phyloP scores from a whole-genome alignment of 2,329 filamentous ascomycete genomes.

The Epichloe bromicola region DNA sequence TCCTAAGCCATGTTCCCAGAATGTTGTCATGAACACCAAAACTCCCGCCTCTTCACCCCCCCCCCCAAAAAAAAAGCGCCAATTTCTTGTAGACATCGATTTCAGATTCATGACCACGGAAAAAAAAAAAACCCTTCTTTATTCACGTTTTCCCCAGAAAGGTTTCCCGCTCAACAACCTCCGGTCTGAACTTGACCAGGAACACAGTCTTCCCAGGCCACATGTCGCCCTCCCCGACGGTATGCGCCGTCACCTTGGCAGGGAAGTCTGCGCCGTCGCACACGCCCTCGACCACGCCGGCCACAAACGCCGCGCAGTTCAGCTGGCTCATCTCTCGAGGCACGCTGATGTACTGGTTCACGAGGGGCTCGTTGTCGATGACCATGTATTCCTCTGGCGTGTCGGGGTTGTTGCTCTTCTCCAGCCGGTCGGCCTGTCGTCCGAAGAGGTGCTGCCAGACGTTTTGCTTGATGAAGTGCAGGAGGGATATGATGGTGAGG shows the following conservation, averaged over 20 bases:
- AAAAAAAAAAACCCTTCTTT: neutral
- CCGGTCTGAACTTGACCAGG: conserved; percentile 80
- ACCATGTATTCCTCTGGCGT: conserved; percentile 98
- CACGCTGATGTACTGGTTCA: conserved; percentile 87
- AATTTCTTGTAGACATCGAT: neutral
- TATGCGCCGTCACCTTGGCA: conserved; percentile 82
- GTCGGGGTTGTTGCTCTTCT: conserved; percentile 69
- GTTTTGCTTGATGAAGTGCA: conserved; percentile 89
- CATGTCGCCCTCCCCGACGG: conserved; percentile 60
- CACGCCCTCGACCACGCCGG: conserved; percentile 87
- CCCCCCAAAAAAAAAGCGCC: too few species aligned
- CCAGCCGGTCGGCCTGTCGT: conserved; percentile 80
- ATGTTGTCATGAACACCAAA: too few species aligned
- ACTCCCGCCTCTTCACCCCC: too few species aligned
- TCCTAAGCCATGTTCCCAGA: too few species aligned
- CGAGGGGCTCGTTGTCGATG: conserved; percentile 95
- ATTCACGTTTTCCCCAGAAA: conserved; percentile 48
- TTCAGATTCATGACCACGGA: neutral
- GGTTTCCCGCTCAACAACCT: conserved; percentile 83
- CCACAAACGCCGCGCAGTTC: conserved; percentile 92
- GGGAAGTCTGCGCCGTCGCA: conserved; percentile 88
- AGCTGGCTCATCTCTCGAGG: conserved; percentile 93
- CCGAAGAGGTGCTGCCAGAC: conserved; percentile 89
- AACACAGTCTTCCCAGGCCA: conserved; percentile 97
- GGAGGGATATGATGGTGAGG: conserved; percentile 75